phyloP scores from a whole-genome alignment of 2,329 filamentous ascomycete genomes.

The Hypoxylon sp. region DNA sequence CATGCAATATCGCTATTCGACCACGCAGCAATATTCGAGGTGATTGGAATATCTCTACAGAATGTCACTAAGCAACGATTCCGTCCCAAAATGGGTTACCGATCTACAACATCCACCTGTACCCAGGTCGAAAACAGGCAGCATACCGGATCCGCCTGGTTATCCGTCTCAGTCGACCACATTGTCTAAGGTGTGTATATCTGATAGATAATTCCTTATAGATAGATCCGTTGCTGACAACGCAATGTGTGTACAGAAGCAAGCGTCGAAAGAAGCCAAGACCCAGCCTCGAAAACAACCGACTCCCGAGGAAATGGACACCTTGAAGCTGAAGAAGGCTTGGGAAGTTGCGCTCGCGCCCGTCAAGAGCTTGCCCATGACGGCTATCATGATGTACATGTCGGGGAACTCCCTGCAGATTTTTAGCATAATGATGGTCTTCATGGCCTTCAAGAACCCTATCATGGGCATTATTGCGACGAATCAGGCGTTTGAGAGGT shows the following conservation, averaged over 20 bases:
- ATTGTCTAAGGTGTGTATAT: conserved; percentile 69
- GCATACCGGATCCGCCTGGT: conserved; percentile 88
- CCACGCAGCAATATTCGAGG: not conserved
- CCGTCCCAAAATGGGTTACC: conserved; percentile 83
- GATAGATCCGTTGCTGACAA: conserved; percentile 16
- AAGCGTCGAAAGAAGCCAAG: conserved; percentile 66
- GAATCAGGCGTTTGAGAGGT: conserved; percentile 89
- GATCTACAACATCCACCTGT: conserved; percentile 81
- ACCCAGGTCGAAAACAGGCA: conserved; percentile 74
- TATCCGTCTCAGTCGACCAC: conserved; percentile 71
- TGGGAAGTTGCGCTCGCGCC: conserved; percentile 97
- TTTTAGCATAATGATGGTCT: conserved; percentile 99
- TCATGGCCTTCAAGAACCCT: conserved; percentile 98
- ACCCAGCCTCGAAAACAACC: conserved; percentile 74
- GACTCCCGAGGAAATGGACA: conserved; percentile 89
- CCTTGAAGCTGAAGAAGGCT: conserved; percentile 96
- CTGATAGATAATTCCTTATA: conserved; percentile 8
- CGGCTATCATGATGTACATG: conserved; percentile 99
- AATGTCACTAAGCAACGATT: conserved; percentile 52
- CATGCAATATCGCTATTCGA: not conserved
- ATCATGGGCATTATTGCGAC: conserved; percentile 86
- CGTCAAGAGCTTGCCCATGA: conserved; percentile 96
- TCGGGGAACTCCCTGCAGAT: conserved; percentile 98
- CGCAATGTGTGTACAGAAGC: conserved; percentile 58
- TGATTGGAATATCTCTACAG: not conserved